Evolutionary conservation across 345 rosid species (phyloP).

Genomic region (Eucalyptus camaldulensis): DNA sequence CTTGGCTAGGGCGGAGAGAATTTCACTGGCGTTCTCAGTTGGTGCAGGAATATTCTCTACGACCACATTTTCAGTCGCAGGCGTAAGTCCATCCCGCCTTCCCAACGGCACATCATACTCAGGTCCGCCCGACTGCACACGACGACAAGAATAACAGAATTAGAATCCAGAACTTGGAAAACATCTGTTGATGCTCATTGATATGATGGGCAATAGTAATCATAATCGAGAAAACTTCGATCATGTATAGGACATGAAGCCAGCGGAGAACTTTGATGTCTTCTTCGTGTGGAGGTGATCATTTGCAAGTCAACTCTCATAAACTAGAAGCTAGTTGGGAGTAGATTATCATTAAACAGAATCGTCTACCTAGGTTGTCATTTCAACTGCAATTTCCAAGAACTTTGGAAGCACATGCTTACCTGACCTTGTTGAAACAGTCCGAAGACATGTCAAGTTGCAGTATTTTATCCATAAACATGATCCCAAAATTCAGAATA

Average conservation of each 20-base stretch:
- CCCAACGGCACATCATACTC: conserved; percentile 60
- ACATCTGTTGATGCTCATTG: neutral
- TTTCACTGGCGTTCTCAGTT: conserved; percentile 3
- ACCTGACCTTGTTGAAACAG: neutral
- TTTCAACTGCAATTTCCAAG: neutral
- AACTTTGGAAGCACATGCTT: neutral
- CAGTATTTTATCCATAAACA: neutral
- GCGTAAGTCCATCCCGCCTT: conserved; percentile 47
- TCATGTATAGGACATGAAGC: neutral
- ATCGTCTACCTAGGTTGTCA: neutral
- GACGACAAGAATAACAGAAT: neutral
- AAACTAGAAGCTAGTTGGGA: neutral
- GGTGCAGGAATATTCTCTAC: conserved; percentile 56
- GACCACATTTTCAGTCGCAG: conserved; percentile 34
- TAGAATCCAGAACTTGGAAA: neutral
- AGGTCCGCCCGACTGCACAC: conserved; percentile 67
- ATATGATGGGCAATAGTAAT: neutral
- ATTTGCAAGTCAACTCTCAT: neutral
- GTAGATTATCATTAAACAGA: neutral
- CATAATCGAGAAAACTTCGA: neutral
- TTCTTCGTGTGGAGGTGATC: neutral
- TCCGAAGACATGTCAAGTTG: neutral
- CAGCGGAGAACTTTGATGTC: neutral
- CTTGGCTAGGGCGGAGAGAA: conserved; percentile 29
- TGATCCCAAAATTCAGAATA: neutral